A percentile compares a stretch with the other conserved stretches of the same genome.
phyloP scores from a whole-genome alignment of 805 yeast species.

The Kazachstania martiniae region DNA sequence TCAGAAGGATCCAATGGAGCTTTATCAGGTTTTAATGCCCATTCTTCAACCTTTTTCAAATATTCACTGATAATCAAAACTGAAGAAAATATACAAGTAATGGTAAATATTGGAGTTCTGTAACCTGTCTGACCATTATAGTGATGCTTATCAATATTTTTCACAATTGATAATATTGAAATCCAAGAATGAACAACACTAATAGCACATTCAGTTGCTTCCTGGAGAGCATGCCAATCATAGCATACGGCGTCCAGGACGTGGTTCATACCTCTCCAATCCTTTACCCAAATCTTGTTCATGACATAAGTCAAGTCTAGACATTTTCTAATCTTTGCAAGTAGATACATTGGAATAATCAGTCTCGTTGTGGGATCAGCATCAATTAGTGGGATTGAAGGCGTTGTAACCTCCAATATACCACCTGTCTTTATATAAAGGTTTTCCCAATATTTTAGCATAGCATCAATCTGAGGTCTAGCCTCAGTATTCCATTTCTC shows the following conservation, averaged over 20 bases:
- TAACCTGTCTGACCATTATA: conserved; percentile 58
- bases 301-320: conserved; percentile 52
- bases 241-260: conserved; percentile 35
- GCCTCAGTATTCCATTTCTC: conserved; percentile 57
- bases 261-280: conserved; percentile 57
- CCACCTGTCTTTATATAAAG: conserved; percentile 56
- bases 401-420: conserved; percentile 39
- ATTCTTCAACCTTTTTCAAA: conserved; percentile 42
- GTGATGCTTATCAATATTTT: not conserved
- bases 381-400: conserved; percentile 30
- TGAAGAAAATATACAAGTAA: conserved; percentile 53
- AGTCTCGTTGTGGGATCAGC: conserved; percentile 49
- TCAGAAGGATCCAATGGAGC: conserved; percentile 31
- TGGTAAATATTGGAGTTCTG: conserved; percentile 67
- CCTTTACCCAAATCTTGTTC: conserved; percentile 48
- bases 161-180: conserved; percentile 46
- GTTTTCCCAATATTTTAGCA: conserved; percentile 60
- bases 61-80: conserved; percentile 51
- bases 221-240: conserved; percentile 56
- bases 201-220: conserved; percentile 46
- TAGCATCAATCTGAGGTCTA: conserved; percentile 45
- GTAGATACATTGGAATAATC: conserved; percentile 52
- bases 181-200: conserved; percentile 61
- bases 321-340: conserved; percentile 58
- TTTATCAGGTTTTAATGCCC: conserved; percentile 20